Conservation (phyloP, 805 yeast genomes). For the Jamesozyma spencerorum region DNA sequence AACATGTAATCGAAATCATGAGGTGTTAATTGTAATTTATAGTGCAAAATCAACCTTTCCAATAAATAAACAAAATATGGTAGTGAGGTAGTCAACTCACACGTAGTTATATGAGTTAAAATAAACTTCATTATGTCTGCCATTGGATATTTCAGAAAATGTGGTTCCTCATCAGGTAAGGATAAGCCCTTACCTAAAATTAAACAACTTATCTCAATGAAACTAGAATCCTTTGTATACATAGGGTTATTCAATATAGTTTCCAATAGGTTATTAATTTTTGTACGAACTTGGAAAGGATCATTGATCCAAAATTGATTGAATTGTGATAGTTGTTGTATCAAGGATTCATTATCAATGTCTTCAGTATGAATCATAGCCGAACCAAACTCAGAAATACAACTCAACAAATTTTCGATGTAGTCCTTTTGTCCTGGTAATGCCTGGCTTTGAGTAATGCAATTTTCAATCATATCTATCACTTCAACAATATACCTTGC, state of each 20-base stretch:
- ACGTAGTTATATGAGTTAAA: slow-evolving; percentile 16
- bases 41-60: slow-evolving; percentile 36
- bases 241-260: slow-evolving; percentile 28
- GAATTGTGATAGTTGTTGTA: slow-evolving; percentile 19
- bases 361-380: slow-evolving; percentile 53
- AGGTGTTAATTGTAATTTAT: slow-evolving; percentile 26
- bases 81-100: slow-evolving; percentile 30
- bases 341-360: slow-evolving; percentile 18
- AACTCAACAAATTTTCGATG: slow-evolving; percentile 46
- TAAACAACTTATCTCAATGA: slow-evolving; percentile 55
- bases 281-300: slow-evolving; percentile 36
- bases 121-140: slow-evolving; percentile 23
- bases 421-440: slow-evolving; percentile 34
- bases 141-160: slow-evolving; percentile 24
- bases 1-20: slow-evolving; percentile 33
- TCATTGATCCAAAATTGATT: slow-evolving; percentile 42
- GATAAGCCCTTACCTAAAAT: slow-evolving; percentile 36
- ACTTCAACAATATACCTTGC: slow-evolving; percentile 31
- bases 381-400: slow-evolving; percentile 62
- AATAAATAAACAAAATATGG: slow-evolving; percentile 39
- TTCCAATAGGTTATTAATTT: slow-evolving; percentile 37
- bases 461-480: slow-evolving; percentile 25
- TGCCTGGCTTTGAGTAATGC: slow-evolving; percentile 10
- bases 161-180: slow-evolving; percentile 25
- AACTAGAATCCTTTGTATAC: slow-evolving; percentile 36